Conservation (phyloP, 306 rosid genomes). For the Canavalia gladiata region DNA sequence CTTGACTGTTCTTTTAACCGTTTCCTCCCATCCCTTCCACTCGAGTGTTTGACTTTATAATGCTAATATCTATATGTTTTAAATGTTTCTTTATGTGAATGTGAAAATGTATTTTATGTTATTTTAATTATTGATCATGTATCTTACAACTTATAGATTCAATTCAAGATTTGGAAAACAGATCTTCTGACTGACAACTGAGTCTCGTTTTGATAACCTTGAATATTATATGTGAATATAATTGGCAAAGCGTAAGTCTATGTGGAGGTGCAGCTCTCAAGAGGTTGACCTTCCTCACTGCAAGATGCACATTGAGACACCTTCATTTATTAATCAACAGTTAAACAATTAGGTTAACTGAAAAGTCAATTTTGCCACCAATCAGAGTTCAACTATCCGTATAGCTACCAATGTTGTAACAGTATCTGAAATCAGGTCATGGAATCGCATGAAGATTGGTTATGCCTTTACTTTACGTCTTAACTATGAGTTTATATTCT, state of each 20-base stretch:
- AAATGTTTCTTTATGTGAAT: not conserved
- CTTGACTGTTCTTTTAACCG: not conserved
- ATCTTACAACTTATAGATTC: not conserved
- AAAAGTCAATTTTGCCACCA: slow-evolving; percentile 15
- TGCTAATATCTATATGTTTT: not conserved
- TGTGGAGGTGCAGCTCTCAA: slow-evolving; percentile 24
- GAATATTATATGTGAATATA: slow-evolving; percentile 29
- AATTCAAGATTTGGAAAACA: not conserved
- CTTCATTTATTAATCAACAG: slow-evolving; percentile 34
- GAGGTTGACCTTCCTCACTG: slow-evolving; percentile 11
- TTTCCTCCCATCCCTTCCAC: not conserved
- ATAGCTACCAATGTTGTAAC: not conserved
- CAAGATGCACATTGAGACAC: slow-evolving; percentile 25
- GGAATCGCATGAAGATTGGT: slow-evolving; percentile 17
- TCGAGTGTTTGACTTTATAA: not conserved
- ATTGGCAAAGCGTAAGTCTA: slow-evolving; percentile 14
- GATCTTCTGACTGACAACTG: no score
- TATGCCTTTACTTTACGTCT: not conserved
- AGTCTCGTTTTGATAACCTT: not conserved
- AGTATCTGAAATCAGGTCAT: slow-evolving; percentile 26
- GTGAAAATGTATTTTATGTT: not conserved
- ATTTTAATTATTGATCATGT: not conserved
- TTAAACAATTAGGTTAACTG: slow-evolving; percentile 19
- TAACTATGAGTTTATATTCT: slow-evolving; percentile 5
- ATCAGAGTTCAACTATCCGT: slow-evolving; percentile 8